Evolutionary conservation across 2,329 filamentous ascomycete species (phyloP).

Genomic region (Alternaria burnsii): DNA sequence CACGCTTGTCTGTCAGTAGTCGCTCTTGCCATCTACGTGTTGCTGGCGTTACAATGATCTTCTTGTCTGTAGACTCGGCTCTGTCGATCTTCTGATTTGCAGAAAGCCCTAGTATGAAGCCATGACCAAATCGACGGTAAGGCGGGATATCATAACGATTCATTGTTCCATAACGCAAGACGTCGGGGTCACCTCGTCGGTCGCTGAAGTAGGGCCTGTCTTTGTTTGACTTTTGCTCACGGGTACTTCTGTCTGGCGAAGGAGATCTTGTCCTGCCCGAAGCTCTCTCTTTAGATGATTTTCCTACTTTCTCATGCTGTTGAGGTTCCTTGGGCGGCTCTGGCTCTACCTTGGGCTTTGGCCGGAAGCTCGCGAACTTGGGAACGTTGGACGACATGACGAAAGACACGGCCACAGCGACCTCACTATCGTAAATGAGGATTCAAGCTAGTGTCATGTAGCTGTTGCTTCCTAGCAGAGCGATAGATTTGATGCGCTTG

Average conservation of each 20-base stretch:
- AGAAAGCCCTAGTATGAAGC: conserved; percentile 73
- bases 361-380: conserved; percentile 79
- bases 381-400: conserved; percentile 59
- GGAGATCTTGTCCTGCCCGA: conserved; percentile 49
- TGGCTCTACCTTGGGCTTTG: conserved; percentile 49
- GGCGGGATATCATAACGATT: conserved; percentile 75
- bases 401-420: neutral
- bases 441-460: neutral
- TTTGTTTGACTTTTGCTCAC: conserved; percentile 6
- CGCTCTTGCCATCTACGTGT: conserved; percentile 56
- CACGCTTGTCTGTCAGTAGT: conserved; percentile 52
- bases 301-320: conserved; percentile 16
- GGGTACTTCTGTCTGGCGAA: conserved; percentile 5
- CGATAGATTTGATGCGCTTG: neutral
- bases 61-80: conserved; percentile 64
- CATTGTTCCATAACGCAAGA: conserved; percentile 75
- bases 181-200: conserved; percentile 77
- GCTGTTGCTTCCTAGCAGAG: neutral
- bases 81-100: conserved; percentile 71
- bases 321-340: conserved; percentile 21
- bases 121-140: conserved; percentile 74
- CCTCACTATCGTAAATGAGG: neutral
- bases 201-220: conserved; percentile 59
- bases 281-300: conserved; percentile 13
- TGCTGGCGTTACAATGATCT: conserved; percentile 47